phyloP scores from a whole-genome alignment of 208 protist genomes.

The Trypanosoma conorhini region DNA sequence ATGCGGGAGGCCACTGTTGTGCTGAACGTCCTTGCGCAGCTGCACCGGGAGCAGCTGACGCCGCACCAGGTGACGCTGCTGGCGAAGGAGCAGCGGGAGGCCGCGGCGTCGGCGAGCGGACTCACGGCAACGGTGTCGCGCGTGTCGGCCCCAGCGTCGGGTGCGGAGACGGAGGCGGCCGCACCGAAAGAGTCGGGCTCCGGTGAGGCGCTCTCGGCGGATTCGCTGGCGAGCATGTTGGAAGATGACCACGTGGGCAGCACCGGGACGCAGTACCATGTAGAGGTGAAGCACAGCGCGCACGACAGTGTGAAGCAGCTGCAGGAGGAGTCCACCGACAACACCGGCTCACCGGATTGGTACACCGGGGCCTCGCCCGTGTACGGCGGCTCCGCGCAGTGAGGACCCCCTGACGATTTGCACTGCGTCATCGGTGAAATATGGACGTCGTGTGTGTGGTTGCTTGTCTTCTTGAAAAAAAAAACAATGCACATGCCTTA shows the following conservation, averaged over 20 bases:
- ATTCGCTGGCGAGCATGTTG: conserved; percentile 67
- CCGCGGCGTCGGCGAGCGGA: conserved; percentile 32
- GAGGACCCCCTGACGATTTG: neutral
- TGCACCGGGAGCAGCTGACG: conserved; percentile 87
- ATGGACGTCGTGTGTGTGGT: neutral
- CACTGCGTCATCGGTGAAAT: neutral
- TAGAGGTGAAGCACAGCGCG: conserved; percentile 38
- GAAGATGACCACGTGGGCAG: conserved; percentile 17
- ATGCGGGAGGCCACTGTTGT: conserved; percentile 90
- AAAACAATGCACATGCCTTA: neutral
- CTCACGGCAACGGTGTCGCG: conserved; percentile 48
- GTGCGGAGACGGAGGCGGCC: neutral
- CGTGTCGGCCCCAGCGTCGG: neutral
- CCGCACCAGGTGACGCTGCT: conserved; percentile 80
- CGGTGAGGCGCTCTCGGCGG: conserved; percentile 44
- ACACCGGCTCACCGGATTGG: conserved; percentile 55
- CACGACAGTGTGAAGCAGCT: conserved; percentile 65
- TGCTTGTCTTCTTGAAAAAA: conserved; percentile 1
- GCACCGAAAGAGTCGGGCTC: neutral
- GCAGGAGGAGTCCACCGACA: conserved; percentile 54
- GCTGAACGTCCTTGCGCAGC: conserved; percentile 76
- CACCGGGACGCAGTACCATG: conserved; percentile 42
- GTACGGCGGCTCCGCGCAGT: conserved; percentile 14
- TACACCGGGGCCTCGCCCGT: conserved; percentile 53
- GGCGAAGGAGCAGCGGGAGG: conserved; percentile 54